Conservation (phyloP, 768 basidiomycete genomes). For the Scleroderma citrinum region DNA sequence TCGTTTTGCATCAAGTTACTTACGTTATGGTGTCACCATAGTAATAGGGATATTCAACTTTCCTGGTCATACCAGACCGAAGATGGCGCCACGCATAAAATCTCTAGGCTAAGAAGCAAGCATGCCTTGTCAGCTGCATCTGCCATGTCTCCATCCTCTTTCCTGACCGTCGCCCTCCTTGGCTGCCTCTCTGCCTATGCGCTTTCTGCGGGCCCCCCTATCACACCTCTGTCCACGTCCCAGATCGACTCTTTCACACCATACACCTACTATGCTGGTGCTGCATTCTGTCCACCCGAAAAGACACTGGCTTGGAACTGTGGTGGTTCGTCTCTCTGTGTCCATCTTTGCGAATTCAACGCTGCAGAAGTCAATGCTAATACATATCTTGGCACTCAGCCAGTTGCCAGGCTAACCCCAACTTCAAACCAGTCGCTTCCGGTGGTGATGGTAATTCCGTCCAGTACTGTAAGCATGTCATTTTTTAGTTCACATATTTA, state of each 20-base stretch:
- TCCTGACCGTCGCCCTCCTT: neutral
- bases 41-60: too few species aligned
- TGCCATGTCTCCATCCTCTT: neutral
- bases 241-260: slow-evolving; percentile 41
- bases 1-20: too few species aligned
- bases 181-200: neutral
- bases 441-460: slow-evolving; percentile 39
- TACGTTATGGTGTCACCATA: too few species aligned
- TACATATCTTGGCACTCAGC: slow-evolving; percentile 18
- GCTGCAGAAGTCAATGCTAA: neutral
- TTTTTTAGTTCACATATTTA: neutral
- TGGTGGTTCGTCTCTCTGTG: slow-evolving; percentile 35
- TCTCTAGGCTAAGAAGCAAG: too few species aligned
- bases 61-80: too few species aligned
- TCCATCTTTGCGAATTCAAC: neutral
- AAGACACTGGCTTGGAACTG: slow-evolving; percentile 48
- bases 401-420: slow-evolving; percentile 43
- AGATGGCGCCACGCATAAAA: too few species aligned
- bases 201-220: slow-evolving; percentile 29
- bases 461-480: slow-evolving; percentile 36
- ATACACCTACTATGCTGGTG: slow-evolving; percentile 46
- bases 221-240: slow-evolving; percentile 34
- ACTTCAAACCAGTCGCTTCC: slow-evolving; percentile 41
- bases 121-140: too few species aligned
- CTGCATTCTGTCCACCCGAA: slow-evolving; percentile 43